These are phyloP conservation scores for Biscogniauxia sp. DNA, from an alignment of 2,329 filamentous ascomycete genomes.

Conservation along the genomic window DNA sequence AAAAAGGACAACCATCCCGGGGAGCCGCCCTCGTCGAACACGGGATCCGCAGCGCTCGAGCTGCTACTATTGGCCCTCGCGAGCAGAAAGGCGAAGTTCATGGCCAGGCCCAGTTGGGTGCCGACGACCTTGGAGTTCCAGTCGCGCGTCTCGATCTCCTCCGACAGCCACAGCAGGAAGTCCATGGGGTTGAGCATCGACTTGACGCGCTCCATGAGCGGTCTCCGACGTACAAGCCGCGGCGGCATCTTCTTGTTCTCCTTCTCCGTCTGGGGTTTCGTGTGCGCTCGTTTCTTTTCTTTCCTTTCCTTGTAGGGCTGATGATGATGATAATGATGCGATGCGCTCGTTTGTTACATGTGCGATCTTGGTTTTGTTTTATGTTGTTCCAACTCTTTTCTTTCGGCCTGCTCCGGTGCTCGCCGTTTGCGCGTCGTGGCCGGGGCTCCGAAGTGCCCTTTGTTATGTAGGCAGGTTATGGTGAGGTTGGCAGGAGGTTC, in stretches of 20 bases:
- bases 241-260: constrained; percentile 45
- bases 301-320: too few species aligned
- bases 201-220: constrained; percentile 77
- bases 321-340: not conserved
- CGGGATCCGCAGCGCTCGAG: constrained; percentile 65
- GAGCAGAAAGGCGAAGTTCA: constrained; percentile 80
- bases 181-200: constrained; percentile 83
- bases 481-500: not conserved
- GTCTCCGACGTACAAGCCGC: constrained; percentile 79
- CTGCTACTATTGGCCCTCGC: constrained; percentile 73
- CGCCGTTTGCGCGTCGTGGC: not conserved
- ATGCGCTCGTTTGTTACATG: not conserved
- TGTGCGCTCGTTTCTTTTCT: too few species aligned
- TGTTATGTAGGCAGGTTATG: not conserved
- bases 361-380: not conserved
- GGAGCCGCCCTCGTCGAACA: constrained; percentile 73
- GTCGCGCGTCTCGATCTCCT: constrained; percentile 87
- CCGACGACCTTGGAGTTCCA: constrained; percentile 83
- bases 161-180: constrained; percentile 84
- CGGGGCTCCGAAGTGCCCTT: not conserved
- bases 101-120: constrained; percentile 67
- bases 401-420: not conserved
- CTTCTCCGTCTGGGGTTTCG: too few species aligned
- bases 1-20: constrained; percentile 62
- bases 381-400: not conserved